These are phyloP conservation scores for Marsdenia floribunda DNA, from an alignment of 257 asterid genomes.

Conservation along the genomic window DNA sequence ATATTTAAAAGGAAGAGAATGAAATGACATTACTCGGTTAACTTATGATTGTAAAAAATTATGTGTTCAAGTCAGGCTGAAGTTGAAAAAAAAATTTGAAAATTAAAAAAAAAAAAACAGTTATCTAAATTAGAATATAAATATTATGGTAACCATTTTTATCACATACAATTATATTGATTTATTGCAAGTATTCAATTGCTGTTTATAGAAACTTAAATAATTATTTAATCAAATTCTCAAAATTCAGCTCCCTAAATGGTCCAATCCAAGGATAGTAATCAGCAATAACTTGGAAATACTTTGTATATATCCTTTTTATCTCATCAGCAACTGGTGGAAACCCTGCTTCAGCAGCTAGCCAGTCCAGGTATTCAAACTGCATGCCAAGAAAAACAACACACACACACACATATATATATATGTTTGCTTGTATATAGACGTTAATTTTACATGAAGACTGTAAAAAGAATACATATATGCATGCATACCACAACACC, in stretches of 20 bases:
- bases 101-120: too few species aligned
- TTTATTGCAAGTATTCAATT: too few species aligned
- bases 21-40: too few species aligned
- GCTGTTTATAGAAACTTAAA: not conserved
- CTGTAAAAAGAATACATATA: too few species aligned
- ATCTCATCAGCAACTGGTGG: conserved; percentile 24
- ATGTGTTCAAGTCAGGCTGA: too few species aligned
- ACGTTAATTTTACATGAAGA: not conserved
- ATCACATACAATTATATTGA: too few species aligned
- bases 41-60: too few species aligned
- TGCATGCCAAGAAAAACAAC: conserved; percentile 5
- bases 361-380: conserved; percentile 57
- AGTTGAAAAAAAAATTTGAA: too few species aligned
- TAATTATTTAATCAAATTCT: not conserved
- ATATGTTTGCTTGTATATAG: too few species aligned
- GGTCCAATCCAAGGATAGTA: not conserved
- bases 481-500: not conserved
- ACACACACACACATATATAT: not conserved
- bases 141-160: too few species aligned
- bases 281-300: not conserved
- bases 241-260: not conserved
- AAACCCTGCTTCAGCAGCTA: conserved; percentile 44
- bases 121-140: too few species aligned
- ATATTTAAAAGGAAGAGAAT: too few species aligned
- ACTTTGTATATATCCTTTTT: not conserved